Evolutionary conservation across 345 rosid species (phyloP), one percentile per base, ranked within the genome.

Genomic region (Arabis alpina): DNA sequence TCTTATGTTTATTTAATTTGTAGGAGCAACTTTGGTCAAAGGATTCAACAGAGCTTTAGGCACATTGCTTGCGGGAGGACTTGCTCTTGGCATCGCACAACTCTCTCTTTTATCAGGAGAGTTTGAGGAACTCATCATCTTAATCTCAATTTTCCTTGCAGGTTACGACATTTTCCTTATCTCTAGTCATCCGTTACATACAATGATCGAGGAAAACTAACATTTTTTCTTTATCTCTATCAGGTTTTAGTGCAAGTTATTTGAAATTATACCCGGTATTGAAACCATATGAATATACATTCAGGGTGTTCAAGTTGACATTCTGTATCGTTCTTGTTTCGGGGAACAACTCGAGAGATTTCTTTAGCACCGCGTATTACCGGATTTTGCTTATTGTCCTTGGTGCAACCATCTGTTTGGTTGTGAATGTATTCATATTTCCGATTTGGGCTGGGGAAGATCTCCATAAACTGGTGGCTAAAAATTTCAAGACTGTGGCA

Each of bases 371-470:
- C 13, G 93, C 97, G 0, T 56, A 83, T 47, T 88, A 81, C 53
- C 78, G 97, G 15, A 76, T 90, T 25, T 39, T 81, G 73, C 79
- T 85, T 40, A 90, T 90, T 45, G 89, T 66, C 1, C 4, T 86
- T 42, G 97, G 96, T 55, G 93, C 92, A 43, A 84, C 77, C 5
- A 75, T 86, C 27, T 79, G 90, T 64, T 72, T 90, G 76, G 66
- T 76, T 2, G 78, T 90, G 27, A 88, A 85, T 63, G 79, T 79
- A 14, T 81, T 81, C 42, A 36, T 90, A 25, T 83, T 60, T 79
- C 97, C 97, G 10, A 90, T 85, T 55, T 90, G 97, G 97, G 81
- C 97, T 6, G 97, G 90, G 25, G 93, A 90, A 70, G 93, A 90
- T 75, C 82, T 90, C 41, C 97, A 90, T 79, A 88, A 88, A 66